Base-by-base conservation (phyloP, 2,329 filamentous ascomycete genomes). In the Arthroderma sp. region DNA sequence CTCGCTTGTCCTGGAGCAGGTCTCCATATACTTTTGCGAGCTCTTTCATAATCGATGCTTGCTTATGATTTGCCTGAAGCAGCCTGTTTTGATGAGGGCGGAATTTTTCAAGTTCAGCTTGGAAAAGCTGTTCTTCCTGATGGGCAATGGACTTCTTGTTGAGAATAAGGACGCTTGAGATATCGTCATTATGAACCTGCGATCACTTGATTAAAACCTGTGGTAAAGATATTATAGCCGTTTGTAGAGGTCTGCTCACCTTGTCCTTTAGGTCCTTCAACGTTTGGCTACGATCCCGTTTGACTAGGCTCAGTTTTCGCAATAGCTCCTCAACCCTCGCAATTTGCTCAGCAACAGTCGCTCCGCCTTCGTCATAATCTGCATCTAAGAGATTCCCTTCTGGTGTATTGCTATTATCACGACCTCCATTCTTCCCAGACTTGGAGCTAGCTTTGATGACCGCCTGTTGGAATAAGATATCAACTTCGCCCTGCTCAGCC, bases 251-350 rank as follows among this genome's bases (percentile, higher is more conserved):
- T 1, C 33, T 8, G 6, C 15, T 50, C 64, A 93, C 91, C 80
- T 94, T 96, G 53, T 96, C 88, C 64, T 98, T 98, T 54, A 98
- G 71, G 64, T 98, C 91, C 63, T 95, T 96, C 52, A 98, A 66
- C 36, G 95, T 86, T 65, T 95, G 88, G 48, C 82, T 80, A 48
- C 91, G 74, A 63, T 98, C 93, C 48, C 86, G 77, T 69, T 96
- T 96, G 55, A 98, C 81, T 33, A 94, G 71, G 55, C 88, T 93
- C 55, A 98, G 65, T 65, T 88, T 95, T 68, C 88, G 86, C 51
- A 98, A 67, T 42, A 94, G 75, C 32, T 94, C 86, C 57, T 98
- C 91, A 6, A 98, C 86, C 55, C 76, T 80, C 44, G 77, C 74
- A 54, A 98, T 89, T 66, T 98, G 91, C 46, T 95, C 87, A 49